Base-by-base conservation (phyloP, 768 basidiomycete genomes). In the Astraeus odoratus region DNA sequence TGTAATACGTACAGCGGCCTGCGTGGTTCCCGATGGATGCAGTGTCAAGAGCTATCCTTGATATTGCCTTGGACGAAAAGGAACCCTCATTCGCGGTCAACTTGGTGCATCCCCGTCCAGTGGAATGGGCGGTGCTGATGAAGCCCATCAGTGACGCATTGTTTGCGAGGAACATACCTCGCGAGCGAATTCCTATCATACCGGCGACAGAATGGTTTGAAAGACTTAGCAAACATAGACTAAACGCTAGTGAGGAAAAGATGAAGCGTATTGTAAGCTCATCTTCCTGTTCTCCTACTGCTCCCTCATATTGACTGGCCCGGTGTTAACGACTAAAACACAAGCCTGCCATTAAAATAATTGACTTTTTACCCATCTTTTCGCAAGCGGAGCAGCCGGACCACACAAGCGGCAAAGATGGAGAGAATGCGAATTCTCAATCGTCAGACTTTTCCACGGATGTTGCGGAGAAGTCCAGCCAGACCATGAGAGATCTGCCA, bases 281-380 rank as follows among this genome's bases (percentile, higher is more conserved):
- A 57, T 73, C 46, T 69, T 73, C 52, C 69, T 75, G 64, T 75
- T 9, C 64, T 67, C 13, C 55, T 75, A 42, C 56, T 38, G 52
- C 53, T 42, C 31, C 43, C 39, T 24, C 34, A 26, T 33, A 22
- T 44, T 24, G 16, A 37, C 42, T 40, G n/a, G 9, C 10, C 23
- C 33, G 9, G 18, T 38, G n/a, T 16, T 8, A 2, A 27, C 25
- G 8, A 8, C 6, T 26, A 10, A 3, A 8, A 29, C 10, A 8
- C 15, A 37, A 65, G 67, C 67, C 64, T 41, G 63, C 64, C 16
- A 61, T 64, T 49, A 64, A 66, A 43, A 50, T 67, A 20, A 37
- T 67, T 25, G 42, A 56, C 8, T 63, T 60, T 42, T 60, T 60
- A 51, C 44, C 58, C 5, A 31, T 13, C 31, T 44, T 63, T 23